Conservation (phyloP, 768 basidiomycete genomes). For the Boletus bicolor region DNA sequence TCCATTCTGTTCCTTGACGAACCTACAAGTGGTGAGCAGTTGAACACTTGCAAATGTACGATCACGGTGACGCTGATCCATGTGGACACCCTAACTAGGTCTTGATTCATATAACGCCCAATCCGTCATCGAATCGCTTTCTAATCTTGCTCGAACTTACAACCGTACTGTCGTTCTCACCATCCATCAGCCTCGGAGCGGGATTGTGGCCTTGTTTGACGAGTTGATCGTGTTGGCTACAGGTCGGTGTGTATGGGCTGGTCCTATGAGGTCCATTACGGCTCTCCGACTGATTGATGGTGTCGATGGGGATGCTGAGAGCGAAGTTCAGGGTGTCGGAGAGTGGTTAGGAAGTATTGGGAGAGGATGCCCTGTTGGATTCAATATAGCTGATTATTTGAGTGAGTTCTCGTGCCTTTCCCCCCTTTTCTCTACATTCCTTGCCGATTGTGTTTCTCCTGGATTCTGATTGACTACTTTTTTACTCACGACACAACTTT, state of each 20-base stretch:
- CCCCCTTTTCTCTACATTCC: not conserved
- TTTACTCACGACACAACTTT: not conserved
- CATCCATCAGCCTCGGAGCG: conserved; percentile 96
- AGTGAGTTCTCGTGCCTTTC: conserved; percentile 51
- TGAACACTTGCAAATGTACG: not conserved
- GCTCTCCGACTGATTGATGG: conserved; percentile 6
- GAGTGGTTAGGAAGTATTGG: conserved; percentile 79
- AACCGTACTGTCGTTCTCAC: conserved; percentile 96
- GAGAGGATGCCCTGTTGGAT: conserved; percentile 84
- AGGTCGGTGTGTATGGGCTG: conserved; percentile 53
- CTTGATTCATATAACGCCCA: conserved; percentile 94
- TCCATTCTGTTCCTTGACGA: conserved; percentile 96
- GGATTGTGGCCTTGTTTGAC: conserved; percentile 95
- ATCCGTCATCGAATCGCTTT: conserved; percentile 89
- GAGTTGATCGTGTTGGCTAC: conserved; percentile 81
- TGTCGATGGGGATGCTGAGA: conserved; percentile 8
- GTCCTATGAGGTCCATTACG: conserved; percentile 23
- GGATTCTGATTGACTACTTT: not conserved
- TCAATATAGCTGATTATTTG: conserved; percentile 95
- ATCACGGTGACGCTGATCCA: not conserved
- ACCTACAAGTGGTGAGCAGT: conserved; percentile 81
- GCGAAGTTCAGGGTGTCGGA: conserved; percentile 27
- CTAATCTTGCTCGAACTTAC: conserved; percentile 80
- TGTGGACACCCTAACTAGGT: conserved; percentile 41
- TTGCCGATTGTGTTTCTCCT: too few species aligned